These are phyloP conservation scores for Fusarium sp. DNA, from an alignment of 2,329 filamentous ascomycete species.

Conservation along the genomic window DNA sequence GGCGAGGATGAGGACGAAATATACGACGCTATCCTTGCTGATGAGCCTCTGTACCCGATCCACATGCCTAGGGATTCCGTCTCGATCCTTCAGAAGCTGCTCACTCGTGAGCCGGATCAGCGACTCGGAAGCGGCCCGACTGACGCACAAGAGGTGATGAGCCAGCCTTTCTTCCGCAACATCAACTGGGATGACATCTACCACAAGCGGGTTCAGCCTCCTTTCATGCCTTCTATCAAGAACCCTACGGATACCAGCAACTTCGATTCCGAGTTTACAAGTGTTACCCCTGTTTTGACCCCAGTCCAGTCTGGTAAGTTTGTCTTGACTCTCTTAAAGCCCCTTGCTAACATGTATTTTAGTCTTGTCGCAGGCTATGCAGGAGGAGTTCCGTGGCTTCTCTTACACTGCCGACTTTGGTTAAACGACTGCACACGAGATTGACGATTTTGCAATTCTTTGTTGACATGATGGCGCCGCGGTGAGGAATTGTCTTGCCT, in stretches of 20 bases:
- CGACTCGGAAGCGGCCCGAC: slow-evolving; percentile 94
- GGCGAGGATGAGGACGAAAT: slow-evolving; percentile 99
- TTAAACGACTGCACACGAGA: slow-evolving; percentile 53
- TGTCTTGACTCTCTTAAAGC: background rate
- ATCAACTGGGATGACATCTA: slow-evolving; percentile 99
- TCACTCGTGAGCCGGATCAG: slow-evolving; percentile 94
- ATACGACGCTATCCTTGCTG: slow-evolving; percentile 96
- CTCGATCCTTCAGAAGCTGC: slow-evolving; percentile 95
- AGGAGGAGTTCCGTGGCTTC: slow-evolving; percentile 99
- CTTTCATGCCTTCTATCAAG: slow-evolving; percentile 90
- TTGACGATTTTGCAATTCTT: slow-evolving; percentile 41
- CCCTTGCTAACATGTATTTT: slow-evolving; percentile 41
- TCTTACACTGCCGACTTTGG: slow-evolving; percentile 96
- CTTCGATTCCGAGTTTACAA: slow-evolving; percentile 98
- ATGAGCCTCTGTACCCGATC: slow-evolving; percentile 97
- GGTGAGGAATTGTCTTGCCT: slow-evolving; percentile 44
- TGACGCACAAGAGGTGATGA: slow-evolving; percentile 99
- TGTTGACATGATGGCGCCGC: slow-evolving; percentile 39
- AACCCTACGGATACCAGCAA: slow-evolving; percentile 98
- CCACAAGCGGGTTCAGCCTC: slow-evolving; percentile 89
- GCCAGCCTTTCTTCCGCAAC: slow-evolving; percentile 96
- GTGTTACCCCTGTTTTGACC: slow-evolving; percentile 95
- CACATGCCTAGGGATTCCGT: slow-evolving; percentile 99
- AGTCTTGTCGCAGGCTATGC: slow-evolving; percentile 98
- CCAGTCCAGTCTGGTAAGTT: slow-evolving; percentile 94